These are phyloP conservation scores for Kuraishia cidri DNA, from an alignment of 805 yeast species.

Conservation along the genomic window DNA sequence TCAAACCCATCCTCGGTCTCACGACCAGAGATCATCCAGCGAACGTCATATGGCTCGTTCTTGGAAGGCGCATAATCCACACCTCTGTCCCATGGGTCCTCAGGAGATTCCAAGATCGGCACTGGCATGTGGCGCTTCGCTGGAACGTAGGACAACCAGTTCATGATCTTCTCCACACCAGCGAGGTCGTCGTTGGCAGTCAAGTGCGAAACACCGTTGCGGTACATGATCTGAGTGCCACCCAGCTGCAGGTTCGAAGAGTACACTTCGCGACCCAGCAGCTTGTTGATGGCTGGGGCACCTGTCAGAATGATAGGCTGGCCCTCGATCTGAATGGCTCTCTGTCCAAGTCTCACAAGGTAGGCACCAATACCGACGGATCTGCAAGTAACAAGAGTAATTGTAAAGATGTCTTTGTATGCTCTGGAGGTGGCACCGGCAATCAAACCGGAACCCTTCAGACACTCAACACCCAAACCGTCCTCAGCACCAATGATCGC, in stretches of 20 bases:
- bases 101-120: conserved; percentile 68
- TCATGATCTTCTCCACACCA: conserved; percentile 90
- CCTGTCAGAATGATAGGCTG: conserved; percentile 98
- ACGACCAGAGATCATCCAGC: conserved; percentile 91
- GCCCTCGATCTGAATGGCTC: conserved; percentile 98
- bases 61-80: conserved; percentile 72
- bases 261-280: conserved; percentile 95
- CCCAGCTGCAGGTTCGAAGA: conserved; percentile 96
- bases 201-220: conserved; percentile 95
- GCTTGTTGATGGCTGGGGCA: conserved; percentile 97
- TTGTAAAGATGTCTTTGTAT: conserved; percentile 93
- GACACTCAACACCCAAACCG: conserved; percentile 97
- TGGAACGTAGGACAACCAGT: conserved; percentile 95
- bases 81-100: conserved; percentile 91
- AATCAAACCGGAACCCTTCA: conserved; percentile 95
- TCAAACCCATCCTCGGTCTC: conserved; percentile 66
- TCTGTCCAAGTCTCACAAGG: conserved; percentile 94
- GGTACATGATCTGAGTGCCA: conserved; percentile 98
- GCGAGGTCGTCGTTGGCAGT: conserved; percentile 96
- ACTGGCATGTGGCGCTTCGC: conserved; percentile 84
- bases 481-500: conserved; percentile 91
- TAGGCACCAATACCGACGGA: conserved; percentile 99
- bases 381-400: conserved; percentile 98
- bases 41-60: conserved; percentile 76
- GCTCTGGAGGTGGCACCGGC: conserved; percentile 99